These are phyloP conservation scores for Camellia oleifera DNA, from an alignment of 179 eudicot genomes.

Conservation along the genomic window DNA sequence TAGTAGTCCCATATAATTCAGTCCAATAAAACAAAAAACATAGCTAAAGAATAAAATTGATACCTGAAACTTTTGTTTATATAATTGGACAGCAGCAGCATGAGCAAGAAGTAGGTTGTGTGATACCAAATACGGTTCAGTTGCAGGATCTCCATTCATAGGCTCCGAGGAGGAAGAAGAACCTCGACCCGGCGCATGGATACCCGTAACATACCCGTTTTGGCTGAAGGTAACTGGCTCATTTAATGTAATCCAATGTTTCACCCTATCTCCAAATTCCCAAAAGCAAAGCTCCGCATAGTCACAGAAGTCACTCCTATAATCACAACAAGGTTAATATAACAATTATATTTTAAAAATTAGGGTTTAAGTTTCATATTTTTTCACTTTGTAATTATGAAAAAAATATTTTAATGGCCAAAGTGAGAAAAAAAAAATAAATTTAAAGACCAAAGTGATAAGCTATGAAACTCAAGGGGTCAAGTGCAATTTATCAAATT, in stretches of 20 bases:
- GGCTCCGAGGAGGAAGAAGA: not conserved
- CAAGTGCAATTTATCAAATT: too few relatives aligned
- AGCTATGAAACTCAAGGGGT: too few relatives aligned
- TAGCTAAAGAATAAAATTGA: not conserved
- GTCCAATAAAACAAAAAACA: too few relatives aligned
- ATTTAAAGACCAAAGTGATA: too few relatives aligned
- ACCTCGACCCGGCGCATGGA: slow-evolving; percentile 2
- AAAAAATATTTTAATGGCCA: too few relatives aligned
- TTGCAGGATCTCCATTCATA: not conserved
- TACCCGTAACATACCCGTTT: not conserved
- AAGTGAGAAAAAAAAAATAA: too few relatives aligned
- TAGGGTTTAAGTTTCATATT: too few relatives aligned
- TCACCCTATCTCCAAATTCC: slow-evolving; percentile 13
- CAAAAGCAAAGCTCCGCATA: not conserved
- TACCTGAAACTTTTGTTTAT: not conserved
- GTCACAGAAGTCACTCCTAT: not conserved
- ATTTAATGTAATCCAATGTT: not conserved
- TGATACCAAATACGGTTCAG: not conserved
- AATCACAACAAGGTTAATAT: too few relatives aligned
- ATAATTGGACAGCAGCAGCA: not conserved
- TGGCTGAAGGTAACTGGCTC: not conserved
- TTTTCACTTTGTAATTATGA: too few relatives aligned
- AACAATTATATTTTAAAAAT: too few relatives aligned
- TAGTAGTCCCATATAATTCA: too few relatives aligned
- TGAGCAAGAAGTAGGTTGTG: slow-evolving; percentile 7